Evolutionary conservation across 2,329 filamentous ascomycete species (phyloP).

Genomic region (Aspergillus ibericus): DNA sequence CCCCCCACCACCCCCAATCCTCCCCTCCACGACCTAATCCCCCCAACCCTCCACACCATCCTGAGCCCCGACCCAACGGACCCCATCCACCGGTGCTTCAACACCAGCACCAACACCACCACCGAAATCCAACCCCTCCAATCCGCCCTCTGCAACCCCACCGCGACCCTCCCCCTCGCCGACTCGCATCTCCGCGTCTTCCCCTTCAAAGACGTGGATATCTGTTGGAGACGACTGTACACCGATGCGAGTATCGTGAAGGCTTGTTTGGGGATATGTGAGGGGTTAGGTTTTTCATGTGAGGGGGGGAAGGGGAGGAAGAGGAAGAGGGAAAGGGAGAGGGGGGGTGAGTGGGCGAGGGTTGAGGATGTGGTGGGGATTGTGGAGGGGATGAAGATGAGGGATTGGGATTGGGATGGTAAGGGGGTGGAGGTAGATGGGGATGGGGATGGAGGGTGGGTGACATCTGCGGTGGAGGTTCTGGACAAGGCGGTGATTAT

Average conservation of each 20-base stretch:
- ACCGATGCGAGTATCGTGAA: constrained; percentile 57
- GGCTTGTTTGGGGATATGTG: constrained; percentile 37
- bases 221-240: constrained; percentile 58
- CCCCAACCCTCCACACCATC: constrained; percentile 29
- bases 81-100: constrained; percentile 38
- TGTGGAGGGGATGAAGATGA: background rate
- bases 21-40: constrained; percentile 23
- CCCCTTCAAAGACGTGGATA: constrained; percentile 57
- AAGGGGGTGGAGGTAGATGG: constrained; percentile 5
- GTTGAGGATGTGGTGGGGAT: constrained; percentile 15
- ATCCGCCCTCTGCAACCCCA: constrained; percentile 30
- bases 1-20: background rate
- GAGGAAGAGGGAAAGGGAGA: background rate
- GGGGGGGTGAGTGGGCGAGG: no score
- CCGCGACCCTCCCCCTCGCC: constrained; percentile 50
- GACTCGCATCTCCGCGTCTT: constrained; percentile 56
- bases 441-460: constrained; percentile 32
- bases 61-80: constrained; percentile 31
- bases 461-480: constrained; percentile 61
- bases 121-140: constrained; percentile 17
- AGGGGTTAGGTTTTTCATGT: constrained; percentile 20
- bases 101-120: constrained; percentile 14
- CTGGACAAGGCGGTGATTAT: constrained; percentile 78
- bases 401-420: no score
- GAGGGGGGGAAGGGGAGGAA: background rate